phyloP scores from a whole-genome alignment of 2,329 filamentous ascomycete species.

The Coniochaeta prunicola region DNA sequence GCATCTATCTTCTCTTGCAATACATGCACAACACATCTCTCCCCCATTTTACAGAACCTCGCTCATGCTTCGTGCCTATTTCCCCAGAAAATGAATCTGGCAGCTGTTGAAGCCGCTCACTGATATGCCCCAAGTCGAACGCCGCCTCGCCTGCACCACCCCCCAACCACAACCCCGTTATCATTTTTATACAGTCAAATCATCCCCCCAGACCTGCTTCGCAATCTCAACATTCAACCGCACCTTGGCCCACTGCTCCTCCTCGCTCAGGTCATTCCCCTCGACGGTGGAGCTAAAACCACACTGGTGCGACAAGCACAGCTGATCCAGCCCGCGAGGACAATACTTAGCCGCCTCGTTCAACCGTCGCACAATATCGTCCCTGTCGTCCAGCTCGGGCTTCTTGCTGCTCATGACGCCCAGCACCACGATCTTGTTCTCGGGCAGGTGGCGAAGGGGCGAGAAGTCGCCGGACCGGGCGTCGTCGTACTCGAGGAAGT shows the following conservation, averaged over 20 bases:
- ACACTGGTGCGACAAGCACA: slow-evolving; percentile 50
- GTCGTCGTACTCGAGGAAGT: slow-evolving; percentile 54
- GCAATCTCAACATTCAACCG: slow-evolving; percentile 47
- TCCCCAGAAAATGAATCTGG: background rate
- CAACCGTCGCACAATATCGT: slow-evolving; percentile 28
- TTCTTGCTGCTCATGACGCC: slow-evolving; percentile 51
- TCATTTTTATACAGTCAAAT: background rate
- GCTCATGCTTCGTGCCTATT: background rate
- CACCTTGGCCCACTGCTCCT: slow-evolving; percentile 52
- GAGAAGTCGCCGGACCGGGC: slow-evolving; percentile 47
- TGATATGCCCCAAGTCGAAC: background rate
- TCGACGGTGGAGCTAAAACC: slow-evolving; percentile 50
- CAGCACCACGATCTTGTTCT: slow-evolving; percentile 46
- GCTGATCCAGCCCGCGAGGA: slow-evolving; percentile 44
- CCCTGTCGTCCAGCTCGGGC: slow-evolving; percentile 43
- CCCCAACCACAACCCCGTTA: background rate
- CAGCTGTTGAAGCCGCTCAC: background rate
- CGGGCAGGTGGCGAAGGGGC: slow-evolving; percentile 45
- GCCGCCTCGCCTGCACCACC: background rate
- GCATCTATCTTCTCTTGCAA: background rate
- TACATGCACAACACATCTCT: background rate
- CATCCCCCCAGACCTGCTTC: slow-evolving; percentile 44
- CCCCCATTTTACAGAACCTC: background rate
- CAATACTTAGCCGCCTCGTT: slow-evolving; percentile 38
- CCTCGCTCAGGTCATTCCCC: slow-evolving; percentile 47